Percentiles rank a stretch among this genome's conserved stretches.
Evolutionary conservation across 148 eudicot genomes (phyloP).

Genomic region (Polygonum aviculare): DNA sequence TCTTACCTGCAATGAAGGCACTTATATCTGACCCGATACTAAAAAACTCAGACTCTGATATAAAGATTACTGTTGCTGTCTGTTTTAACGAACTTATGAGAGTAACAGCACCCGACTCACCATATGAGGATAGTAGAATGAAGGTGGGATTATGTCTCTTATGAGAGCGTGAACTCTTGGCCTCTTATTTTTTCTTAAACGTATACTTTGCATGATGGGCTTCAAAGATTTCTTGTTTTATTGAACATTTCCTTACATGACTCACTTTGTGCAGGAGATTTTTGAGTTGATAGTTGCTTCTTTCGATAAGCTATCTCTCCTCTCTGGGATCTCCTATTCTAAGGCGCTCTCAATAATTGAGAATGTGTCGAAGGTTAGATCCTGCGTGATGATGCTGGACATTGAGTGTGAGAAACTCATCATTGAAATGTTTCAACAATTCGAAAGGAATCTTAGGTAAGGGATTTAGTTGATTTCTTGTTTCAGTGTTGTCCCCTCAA

Average conservation of each 20-base stretch:
- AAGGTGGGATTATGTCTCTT: constrained; percentile 36
- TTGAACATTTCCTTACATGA: constrained; percentile 1
- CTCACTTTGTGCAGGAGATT: constrained; percentile 35
- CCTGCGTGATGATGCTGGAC: constrained; percentile 98
- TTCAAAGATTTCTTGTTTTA: neutral
- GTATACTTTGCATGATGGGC: neutral
- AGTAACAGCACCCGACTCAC: constrained; percentile 95
- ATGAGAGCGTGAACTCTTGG: neutral
- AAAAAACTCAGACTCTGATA: constrained; percentile 56
- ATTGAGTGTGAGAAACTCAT: constrained; percentile 79
- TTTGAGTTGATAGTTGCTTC: constrained; percentile 44
- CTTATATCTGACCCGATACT: constrained; percentile 44
- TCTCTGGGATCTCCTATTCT: constrained; percentile 37
- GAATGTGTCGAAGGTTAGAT: constrained; percentile 85
- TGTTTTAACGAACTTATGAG: constrained; percentile 96
- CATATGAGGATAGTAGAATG: constrained; percentile 80
- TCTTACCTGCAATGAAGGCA: constrained; percentile 60
- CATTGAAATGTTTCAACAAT: constrained; percentile 69
- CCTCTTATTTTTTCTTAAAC: neutral
- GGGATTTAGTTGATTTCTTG: neutral
- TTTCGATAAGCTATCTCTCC: constrained; percentile 33
- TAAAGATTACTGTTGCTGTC: constrained; percentile 78
- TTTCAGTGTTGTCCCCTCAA: neutral
- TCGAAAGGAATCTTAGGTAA: constrained; percentile 46
- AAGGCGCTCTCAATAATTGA: constrained; percentile 59